Evolutionary conservation across 805 yeast genomes (phyloP), one percentile per base, ranked within the genome.

Genomic region (Sugiyamaella marilandica): DNA sequence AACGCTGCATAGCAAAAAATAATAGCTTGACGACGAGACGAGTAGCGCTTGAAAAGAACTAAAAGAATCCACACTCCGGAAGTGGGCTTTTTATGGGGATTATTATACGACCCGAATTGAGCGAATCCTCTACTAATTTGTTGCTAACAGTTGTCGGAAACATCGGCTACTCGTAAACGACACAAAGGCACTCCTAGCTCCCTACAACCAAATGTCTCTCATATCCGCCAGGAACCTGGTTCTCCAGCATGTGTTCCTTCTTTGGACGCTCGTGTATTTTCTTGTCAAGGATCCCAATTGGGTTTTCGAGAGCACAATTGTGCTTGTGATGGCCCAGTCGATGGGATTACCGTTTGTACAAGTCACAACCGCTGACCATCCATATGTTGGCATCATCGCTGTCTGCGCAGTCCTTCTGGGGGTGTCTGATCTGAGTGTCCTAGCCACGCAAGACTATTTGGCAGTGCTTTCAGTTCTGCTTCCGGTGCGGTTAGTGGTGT

Each of bases 221-320:
- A 26, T 62, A 10, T 45, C 61, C 11, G 56, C 57, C 2, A 51
- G 52, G 49, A 56, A 62, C 3, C 49, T 62, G 47, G 55, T 62
- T 13, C 43, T 65, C 35, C 49, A 59, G 36, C 52, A 66, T 16
- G 56, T 63, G 10, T 49, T 57, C 11, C 51, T 61, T 48, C 61
- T 64, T 32, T 53, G 61, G 60, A 51, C 66, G 16, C 16, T 64
- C 18, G 65, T 67, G 2, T 66, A 51, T 53, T 63, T 62, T 51
- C 54, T 69, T 45, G 49, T 66, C 16, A 54, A 53, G 11, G 59
- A 61, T 18, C 70, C 72, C 9, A 47, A 39, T 32, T 45, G 53
- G n/a, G 48, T 67, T 10, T 52, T 61, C 47, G 53, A 58, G 13
- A 65, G 61, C 55, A 19, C 57, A 11, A 49, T 59, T 4, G 64